Percentiles rank a stretch among this genome's conserved stretches.
phyloP scores from a whole-genome alignment of 2,329 filamentous ascomycete genomes.

The Penicillium sp. region DNA sequence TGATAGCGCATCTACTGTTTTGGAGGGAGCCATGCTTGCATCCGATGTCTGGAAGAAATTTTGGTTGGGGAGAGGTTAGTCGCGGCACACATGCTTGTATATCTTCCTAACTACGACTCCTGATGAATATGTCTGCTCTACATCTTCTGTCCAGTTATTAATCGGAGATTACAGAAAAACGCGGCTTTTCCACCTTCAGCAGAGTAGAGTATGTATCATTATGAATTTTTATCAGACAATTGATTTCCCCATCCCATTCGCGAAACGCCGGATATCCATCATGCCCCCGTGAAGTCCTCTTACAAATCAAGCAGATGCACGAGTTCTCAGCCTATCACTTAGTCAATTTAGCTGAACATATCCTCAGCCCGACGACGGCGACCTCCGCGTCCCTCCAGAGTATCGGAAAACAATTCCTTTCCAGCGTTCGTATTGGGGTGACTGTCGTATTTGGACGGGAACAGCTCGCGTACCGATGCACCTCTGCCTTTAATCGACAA shows the following conservation, averaged over 20 bases:
- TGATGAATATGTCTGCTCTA: background rate
- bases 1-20: slow-evolving; percentile 20
- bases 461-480: slow-evolving; percentile 57
- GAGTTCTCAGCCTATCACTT: background rate
- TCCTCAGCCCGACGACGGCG: slow-evolving; percentile 63
- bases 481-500: slow-evolving; percentile 65
- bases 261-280: slow-evolving; percentile 13
- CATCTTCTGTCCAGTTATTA: background rate
- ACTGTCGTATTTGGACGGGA: slow-evolving; percentile 51
- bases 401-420: slow-evolving; percentile 62
- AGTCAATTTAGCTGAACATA: slow-evolving; percentile 51
- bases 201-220: slow-evolving; percentile 11
- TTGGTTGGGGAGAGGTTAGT: background rate
- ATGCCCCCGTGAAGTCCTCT: slow-evolving; percentile 9
- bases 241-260: slow-evolving; percentile 3
- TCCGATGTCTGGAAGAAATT: background rate
- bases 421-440: slow-evolving; percentile 44
- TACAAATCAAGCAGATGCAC: slow-evolving; percentile 3
- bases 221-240: slow-evolving; percentile 10
- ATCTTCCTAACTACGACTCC: background rate
- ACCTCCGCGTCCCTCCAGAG: slow-evolving; percentile 49
- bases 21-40: slow-evolving; percentile 12
- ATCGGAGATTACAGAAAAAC: background rate
- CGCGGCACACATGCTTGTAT: background rate
- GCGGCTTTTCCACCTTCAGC: background rate